Percentiles rank a stretch among this genome's conserved stretches.
Evolutionary conservation across 768 basidiomycete species (phyloP).

Genomic region (Boletellus sp.): DNA sequence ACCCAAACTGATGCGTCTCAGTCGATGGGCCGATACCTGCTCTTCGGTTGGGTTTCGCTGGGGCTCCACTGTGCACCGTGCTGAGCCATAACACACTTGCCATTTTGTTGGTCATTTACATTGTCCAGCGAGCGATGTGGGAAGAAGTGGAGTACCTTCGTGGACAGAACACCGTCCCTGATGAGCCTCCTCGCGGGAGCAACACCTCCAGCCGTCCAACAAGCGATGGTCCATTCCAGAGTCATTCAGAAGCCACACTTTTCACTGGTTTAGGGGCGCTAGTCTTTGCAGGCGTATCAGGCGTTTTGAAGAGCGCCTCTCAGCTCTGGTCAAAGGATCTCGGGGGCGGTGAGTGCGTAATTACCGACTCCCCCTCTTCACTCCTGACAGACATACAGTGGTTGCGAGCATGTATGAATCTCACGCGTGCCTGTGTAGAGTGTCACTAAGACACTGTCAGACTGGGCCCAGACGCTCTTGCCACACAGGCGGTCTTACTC

Average conservation of each 20-base stretch:
- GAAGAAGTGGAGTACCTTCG: slow-evolving; percentile 17
- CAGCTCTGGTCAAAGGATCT: slow-evolving; percentile 31
- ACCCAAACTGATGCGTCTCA: background rate
- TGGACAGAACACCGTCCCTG: slow-evolving; percentile 4
- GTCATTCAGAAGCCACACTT: slow-evolving; percentile 1
- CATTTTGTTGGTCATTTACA: slow-evolving; percentile 18
- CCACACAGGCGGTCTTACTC: slow-evolving; percentile 25
- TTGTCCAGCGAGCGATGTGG: slow-evolving; percentile 17
- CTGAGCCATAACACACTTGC: slow-evolving; percentile 26
- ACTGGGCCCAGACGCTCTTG: slow-evolving; percentile 21
- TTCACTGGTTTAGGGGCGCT: slow-evolving; percentile 16
- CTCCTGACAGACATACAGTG: slow-evolving; percentile 10
- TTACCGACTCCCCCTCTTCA: background rate
- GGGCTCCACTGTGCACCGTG: slow-evolving; percentile 27
- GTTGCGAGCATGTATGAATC: slow-evolving; percentile 23
- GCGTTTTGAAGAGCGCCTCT: slow-evolving; percentile 23
- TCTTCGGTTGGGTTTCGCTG: slow-evolving; percentile 23
- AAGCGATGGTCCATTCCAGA: background rate
- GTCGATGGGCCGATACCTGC: slow-evolving; percentile 26
- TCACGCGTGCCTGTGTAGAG: background rate
- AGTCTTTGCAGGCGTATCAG: slow-evolving; percentile 15
- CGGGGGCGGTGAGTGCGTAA: slow-evolving; percentile 17
- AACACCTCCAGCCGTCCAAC: background rate
- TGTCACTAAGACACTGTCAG: slow-evolving; percentile 10
- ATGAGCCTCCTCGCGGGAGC: slow-evolving; percentile 4